phyloP scores from a whole-genome alignment of 768 basidiomycete species.

The Mycena metata region DNA sequence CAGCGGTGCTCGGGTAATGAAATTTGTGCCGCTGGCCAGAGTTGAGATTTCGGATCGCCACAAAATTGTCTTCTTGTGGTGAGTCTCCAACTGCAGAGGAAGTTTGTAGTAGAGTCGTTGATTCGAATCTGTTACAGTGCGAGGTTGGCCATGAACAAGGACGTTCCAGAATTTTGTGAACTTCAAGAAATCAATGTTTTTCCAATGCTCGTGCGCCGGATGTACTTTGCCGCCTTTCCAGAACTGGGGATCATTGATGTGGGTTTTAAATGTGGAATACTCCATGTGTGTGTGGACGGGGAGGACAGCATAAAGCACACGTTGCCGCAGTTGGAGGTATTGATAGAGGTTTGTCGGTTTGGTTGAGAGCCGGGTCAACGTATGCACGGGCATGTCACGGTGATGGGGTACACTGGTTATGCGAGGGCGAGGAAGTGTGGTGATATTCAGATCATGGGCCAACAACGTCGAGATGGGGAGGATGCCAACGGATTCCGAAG shows the following conservation, averaged over 20 bases:
- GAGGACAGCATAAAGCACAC: not conserved
- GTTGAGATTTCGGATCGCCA: conserved; percentile 1
- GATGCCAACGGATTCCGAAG: no score
- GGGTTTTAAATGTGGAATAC: conserved; percentile 1
- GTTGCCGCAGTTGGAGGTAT: conserved; percentile 5
- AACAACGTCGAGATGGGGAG: no score
- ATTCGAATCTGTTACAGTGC: conserved; percentile 6
- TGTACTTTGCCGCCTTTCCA: not conserved
- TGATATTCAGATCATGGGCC: not conserved
- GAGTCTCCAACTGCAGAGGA: conserved; percentile 4
- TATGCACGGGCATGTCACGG: conserved; percentile 4
- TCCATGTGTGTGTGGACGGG: conserved; percentile 14
- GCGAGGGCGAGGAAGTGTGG: conserved; percentile 3
- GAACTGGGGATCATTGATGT: not conserved
- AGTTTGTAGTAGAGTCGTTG: conserved; percentile 6
- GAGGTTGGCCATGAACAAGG: not conserved
- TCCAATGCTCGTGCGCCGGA: conserved; percentile 2
- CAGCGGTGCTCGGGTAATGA: not conserved
- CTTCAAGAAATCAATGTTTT: conserved; percentile 9
- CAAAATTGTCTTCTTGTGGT: conserved; percentile 11
- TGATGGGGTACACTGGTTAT: conserved; percentile 7
- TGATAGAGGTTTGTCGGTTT: not conserved
- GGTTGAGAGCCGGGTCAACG: not conserved
- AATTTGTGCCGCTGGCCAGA: conserved; percentile 4
- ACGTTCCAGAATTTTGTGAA: conserved; percentile 4